These are phyloP conservation scores for Actinomucor elegans DNA, from an alignment of 371 early-diverging fungal species.

Conservation along the genomic window DNA sequence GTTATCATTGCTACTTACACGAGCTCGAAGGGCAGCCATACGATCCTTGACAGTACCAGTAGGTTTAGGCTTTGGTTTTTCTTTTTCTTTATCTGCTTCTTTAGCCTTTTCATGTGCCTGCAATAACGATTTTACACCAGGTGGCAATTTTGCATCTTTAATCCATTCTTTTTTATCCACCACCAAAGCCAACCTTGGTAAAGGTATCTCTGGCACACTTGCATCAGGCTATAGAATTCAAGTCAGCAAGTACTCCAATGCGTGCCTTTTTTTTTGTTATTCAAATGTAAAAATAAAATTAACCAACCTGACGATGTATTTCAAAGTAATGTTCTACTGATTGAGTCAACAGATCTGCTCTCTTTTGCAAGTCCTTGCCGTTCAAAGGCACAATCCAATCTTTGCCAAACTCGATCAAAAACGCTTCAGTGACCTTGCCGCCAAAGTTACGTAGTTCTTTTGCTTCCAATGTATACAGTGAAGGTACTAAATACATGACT, in stretches of 20 bases:
- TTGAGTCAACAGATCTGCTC: constrained; percentile 19
- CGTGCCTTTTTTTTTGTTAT: no score
- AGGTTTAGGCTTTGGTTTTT: constrained; percentile 21
- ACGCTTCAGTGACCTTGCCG: constrained; percentile 28
- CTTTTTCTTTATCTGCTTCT: constrained; percentile 16
- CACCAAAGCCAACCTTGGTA: constrained; percentile 30
- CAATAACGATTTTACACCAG: constrained; percentile 31
- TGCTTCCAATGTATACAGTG: constrained; percentile 26
- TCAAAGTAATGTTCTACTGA: constrained; percentile 25
- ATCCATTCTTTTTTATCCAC: constrained; percentile 37
- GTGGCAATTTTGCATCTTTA: constrained; percentile 29
- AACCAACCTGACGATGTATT: constrained; percentile 20
- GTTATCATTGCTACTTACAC: constrained; percentile 23
- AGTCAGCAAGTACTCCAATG: no score
- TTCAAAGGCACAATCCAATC: constrained; percentile 31
- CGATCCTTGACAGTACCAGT: constrained; percentile 37
- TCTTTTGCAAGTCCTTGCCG: constrained; percentile 30
- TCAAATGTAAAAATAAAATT: no score
- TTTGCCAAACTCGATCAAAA: constrained; percentile 26
- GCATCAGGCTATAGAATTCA: constrained; percentile 19
- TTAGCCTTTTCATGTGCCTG: constrained; percentile 28
- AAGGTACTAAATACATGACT: constrained; percentile 33
- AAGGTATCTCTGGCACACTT: constrained; percentile 34
- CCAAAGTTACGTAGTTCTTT: constrained; percentile 28
- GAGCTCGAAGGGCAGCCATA: constrained; percentile 34